phyloP scores from a whole-genome alignment of 331 rosid genomes.

The Malus hybrid region DNA sequence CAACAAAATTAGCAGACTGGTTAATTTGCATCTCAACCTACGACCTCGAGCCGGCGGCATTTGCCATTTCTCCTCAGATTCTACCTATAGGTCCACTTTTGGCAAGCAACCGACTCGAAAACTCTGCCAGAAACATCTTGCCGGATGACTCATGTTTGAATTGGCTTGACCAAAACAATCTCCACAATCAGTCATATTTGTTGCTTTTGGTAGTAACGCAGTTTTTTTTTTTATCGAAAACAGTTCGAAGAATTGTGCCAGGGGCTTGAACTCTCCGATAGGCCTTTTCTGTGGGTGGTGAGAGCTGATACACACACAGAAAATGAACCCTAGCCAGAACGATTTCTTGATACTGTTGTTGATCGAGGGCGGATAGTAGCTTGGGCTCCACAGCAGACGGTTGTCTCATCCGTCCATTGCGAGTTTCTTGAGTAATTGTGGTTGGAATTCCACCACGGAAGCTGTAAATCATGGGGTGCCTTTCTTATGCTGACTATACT shows the following conservation, averaged over 20 bases:
- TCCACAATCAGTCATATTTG: constrained; percentile 22
- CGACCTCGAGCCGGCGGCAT: too few relatives aligned
- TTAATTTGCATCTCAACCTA: too few relatives aligned
- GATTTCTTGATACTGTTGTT: background rate
- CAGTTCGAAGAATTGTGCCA: constrained; percentile 37
- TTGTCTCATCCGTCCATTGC: constrained; percentile 28
- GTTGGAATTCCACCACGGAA: constrained; percentile 47
- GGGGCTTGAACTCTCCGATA: constrained; percentile 25
- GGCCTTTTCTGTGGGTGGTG: constrained; percentile 37
- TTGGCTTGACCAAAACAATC: constrained; percentile 33
- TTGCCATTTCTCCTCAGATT: too few relatives aligned
- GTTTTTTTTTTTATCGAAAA: constrained; percentile 4
- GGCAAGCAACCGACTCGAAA: background rate
- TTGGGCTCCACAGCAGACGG: constrained; percentile 35
- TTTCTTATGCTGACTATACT: constrained; percentile 40
- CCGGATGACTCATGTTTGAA: constrained; percentile 20
- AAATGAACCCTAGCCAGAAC: constrained; percentile 6
- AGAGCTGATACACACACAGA: constrained; percentile 8
- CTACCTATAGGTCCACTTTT: too few relatives aligned
- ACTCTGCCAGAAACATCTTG: background rate
- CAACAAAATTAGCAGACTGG: too few relatives aligned
- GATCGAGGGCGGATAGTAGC: constrained; percentile 18
- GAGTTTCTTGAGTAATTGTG: constrained; percentile 41
- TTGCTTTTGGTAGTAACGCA: constrained; percentile 36
- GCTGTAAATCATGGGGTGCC: constrained; percentile 32